Base-by-base conservation (phyloP, 164 flowering plant genomes). In the Taxillus chinensis region DNA sequence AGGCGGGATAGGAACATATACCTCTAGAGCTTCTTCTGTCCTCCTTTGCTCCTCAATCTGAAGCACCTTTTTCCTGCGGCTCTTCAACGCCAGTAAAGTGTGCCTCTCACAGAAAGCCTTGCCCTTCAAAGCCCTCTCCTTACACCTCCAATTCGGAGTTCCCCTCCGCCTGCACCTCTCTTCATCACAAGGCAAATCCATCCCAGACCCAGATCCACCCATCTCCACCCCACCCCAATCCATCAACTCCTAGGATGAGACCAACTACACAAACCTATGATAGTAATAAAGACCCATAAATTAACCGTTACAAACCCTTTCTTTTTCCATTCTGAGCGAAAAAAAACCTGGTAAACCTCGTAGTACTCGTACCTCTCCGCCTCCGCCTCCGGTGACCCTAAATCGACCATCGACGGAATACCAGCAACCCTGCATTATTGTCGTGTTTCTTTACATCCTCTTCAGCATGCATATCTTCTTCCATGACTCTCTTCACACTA, bases 401-500 rank as follows among this genome's bases (percentile, higher is more conserved):
- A 27, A 27, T 27, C 27, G 27, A 27, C 27, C 27, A 27, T 27
- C 27, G 27, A 27, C 27, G 27, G 27, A 27, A 27, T 27, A 27
- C 27, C 27, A 27, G 27, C 27, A 27, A 27, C 27, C 27, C 68
- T 64, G 67, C 37, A 66, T 67, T 66, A 17, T 55, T 59, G 15
- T n/a, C 41, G 70, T 74, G 73, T 60, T 76, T 74, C 69, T 64
- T 71, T 42, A 70, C 40, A 41, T 68, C 70, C 63, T 70, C 71
- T 63, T 82, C 83, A 46, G 55, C 63, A 42, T 73, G 68, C 86
- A 90, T 81, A 65, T 90, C 96, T 73, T 84, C 86, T 68, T 88
- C 92, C 64, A 88, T 86, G 46, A 90, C 87, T 64, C 74, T 77
- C 75, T 90, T 90, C 59, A 90, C 83, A 66, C 96, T 90, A 27